These are phyloP conservation scores for Ochromonadaceae sp. DNA, from an alignment of 352 stramenopile species.

Conservation along the genomic window DNA sequence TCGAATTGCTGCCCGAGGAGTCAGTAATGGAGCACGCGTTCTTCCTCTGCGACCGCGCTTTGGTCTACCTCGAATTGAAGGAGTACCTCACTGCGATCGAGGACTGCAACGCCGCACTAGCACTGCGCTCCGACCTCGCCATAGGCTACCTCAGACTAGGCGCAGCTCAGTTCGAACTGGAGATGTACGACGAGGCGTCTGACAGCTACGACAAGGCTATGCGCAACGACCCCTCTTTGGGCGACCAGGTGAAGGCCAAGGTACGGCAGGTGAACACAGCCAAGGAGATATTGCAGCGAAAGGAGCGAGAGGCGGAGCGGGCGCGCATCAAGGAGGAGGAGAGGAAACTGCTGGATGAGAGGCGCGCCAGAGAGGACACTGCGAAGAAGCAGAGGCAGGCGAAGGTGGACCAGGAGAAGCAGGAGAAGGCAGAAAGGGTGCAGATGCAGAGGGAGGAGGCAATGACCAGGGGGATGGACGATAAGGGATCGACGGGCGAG, in stretches of 20 bases:
- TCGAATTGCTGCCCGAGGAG: background rate
- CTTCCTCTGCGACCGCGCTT: conserved; percentile 10
- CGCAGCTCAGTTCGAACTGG: conserved; percentile 4
- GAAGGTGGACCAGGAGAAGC: background rate
- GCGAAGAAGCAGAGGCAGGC: background rate
- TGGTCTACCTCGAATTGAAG: conserved; percentile 14
- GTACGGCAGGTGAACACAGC: conserved; percentile 12
- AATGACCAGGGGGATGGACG: background rate
- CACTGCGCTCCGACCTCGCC: background rate
- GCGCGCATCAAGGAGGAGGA: conserved; percentile 11
- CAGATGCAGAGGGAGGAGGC: conserved; percentile 7
- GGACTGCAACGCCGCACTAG: conserved; percentile 2
- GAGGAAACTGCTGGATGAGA: background rate
- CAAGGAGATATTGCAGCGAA: conserved; percentile 9
- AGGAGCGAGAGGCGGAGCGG: conserved; percentile 3
- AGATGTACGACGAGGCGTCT: background rate
- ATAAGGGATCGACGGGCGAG: background rate
- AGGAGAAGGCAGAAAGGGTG: background rate
- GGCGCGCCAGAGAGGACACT: background rate
- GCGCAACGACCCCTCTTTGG: background rate
- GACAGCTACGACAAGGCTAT: conserved; percentile 2
- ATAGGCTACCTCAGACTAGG: conserved; percentile 3
- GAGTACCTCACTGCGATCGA: conserved; percentile 1
- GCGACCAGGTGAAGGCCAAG: conserved; percentile 1
- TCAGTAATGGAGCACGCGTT: conserved; percentile 8